Evolutionary conservation across 257 asterid genomes (phyloP), one percentile per base, ranked within the genome.

Genomic region (Solanum dulcamara): DNA sequence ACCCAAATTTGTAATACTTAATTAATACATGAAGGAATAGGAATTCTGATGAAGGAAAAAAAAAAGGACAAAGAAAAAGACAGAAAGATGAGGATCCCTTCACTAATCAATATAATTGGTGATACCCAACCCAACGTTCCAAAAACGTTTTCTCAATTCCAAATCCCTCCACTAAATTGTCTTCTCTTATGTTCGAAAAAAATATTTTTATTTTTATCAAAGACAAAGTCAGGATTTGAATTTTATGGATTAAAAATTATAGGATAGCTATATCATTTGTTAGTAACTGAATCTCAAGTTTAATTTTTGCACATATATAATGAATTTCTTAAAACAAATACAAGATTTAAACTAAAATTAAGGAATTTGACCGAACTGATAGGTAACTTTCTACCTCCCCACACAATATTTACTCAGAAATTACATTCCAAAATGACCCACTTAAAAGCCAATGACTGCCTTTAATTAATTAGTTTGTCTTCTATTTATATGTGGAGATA

Each of bases 21-120:
- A 24, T 74, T 42, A 74, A 7, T 74, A 59, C 62, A 67, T 37
- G 86, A 86, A 35, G 42, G 80, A 70, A 28, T 51, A 50, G 11
- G 88, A 51, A 66, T 86, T 88, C 77, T 42, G 85, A 85, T 91
- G 80, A 85, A 83, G 33, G 83, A 50, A 4, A 51, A 10, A 10
- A 83, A 86, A 84, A 75, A 80, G 80, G 87, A 87, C 94, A 87
- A 70, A 86, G 28, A 37, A 72, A 91, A 90, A 64, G 95, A 93
- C 97, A 88, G 72, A 46, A 72, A 74, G 81, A 42, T 15, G 84
- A 86, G 86, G 90, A 81, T 84, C 86, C 91, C 79, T 90, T 71
- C 93, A 87, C 91, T 88, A 80, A 22, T 74, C 4, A 87, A 91
- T 60, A 60, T 60, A 88, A 91, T 92, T 92, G 62, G 9, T 92